Evolutionary conservation across 2,329 filamentous ascomycete genomes (phyloP).

Genomic region (Emericellopsis atlantica): DNA sequence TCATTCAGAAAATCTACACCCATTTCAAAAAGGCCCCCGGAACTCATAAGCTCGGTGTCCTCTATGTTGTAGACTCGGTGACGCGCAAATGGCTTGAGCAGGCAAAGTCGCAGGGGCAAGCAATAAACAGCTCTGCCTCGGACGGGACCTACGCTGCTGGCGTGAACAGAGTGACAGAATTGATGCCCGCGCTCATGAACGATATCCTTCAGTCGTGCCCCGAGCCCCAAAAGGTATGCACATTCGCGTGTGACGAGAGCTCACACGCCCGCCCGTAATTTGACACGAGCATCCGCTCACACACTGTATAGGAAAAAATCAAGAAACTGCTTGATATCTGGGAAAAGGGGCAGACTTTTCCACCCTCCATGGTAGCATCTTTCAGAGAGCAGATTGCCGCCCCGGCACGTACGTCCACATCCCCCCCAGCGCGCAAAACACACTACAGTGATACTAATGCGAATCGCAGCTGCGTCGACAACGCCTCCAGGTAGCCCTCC

Average conservation of each 20-base stretch:
- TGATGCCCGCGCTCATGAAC: constrained; percentile 88
- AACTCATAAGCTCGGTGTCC: constrained; percentile 95
- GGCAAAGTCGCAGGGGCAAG: constrained; percentile 75
- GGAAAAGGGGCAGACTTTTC: constrained; percentile 92
- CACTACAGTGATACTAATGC: too few species aligned
- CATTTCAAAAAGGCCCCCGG: constrained; percentile 91
- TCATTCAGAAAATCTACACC: constrained; percentile 93
- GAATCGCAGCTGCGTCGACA: constrained; percentile 49
- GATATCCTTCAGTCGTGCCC: constrained; percentile 84
- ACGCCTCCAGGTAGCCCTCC: constrained; percentile 57
- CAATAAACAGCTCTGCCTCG: constrained; percentile 65
- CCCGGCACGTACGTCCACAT: constrained; percentile 45
- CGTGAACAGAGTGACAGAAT: constrained; percentile 90
- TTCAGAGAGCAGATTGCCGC: constrained; percentile 71
- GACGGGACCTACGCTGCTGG: constrained; percentile 92
- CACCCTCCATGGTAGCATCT: constrained; percentile 59
- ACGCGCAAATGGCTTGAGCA: constrained; percentile 97
- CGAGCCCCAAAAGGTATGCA: constrained; percentile 88
- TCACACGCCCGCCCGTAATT: constrained; percentile 25
- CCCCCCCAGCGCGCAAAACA: constrained; percentile 2
- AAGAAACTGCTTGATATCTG: constrained; percentile 90
- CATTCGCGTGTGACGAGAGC: constrained; percentile 12
- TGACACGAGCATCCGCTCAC: not conserved
- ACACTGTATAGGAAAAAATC: constrained; percentile 67
- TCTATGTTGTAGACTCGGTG: constrained; percentile 99